A percentile compares a stretch with the other conserved stretches of the same genome.
phyloP scores from a whole-genome alignment of 2,329 filamentous ascomycete species.

The Gnomoniopsis sp. region DNA sequence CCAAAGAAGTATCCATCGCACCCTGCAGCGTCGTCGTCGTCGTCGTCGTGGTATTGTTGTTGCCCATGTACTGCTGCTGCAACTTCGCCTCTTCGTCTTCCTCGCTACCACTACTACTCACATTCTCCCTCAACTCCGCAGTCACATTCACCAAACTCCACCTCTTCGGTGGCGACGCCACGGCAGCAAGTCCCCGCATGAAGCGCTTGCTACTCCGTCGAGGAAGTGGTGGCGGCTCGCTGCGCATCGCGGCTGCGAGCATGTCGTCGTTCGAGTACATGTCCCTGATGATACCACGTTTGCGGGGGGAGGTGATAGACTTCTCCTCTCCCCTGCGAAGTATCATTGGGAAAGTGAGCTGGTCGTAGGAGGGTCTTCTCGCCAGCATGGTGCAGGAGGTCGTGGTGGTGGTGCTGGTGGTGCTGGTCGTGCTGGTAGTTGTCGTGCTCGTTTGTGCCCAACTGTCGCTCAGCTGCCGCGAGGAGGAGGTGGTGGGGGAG shows the following conservation, averaged over 20 bases:
- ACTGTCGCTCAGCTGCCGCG: conserved; percentile 3
- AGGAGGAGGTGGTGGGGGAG: no score
- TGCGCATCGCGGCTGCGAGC: not conserved
- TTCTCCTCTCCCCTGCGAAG: no score
- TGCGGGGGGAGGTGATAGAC: not conserved
- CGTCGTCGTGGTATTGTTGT: not conserved
- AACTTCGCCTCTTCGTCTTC: not conserved
- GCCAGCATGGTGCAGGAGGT: not conserved
- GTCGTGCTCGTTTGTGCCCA: conserved; percentile 3
- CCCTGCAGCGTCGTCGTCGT: no score
- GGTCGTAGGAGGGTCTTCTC: not conserved
- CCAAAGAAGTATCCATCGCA: no score
- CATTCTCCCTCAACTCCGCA: conserved; percentile 1
- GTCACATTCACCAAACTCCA: conserved; percentile 15
- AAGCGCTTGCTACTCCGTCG: conserved; percentile 16
- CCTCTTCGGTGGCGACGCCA: not conserved
- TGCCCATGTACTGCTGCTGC: conserved; percentile 5
- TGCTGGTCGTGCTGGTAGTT: not conserved
- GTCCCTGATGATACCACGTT: not conserved
- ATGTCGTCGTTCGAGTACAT: conserved; percentile 18
- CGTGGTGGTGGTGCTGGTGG: not conserved
- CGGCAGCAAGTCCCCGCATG: not conserved
- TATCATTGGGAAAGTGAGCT: not conserved
- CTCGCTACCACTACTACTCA: not conserved
- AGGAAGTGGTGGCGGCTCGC: conserved; percentile 9